Evolutionary conservation across 805 yeast species (phyloP).

Genomic region (Sporopachydermia quercuum): DNA sequence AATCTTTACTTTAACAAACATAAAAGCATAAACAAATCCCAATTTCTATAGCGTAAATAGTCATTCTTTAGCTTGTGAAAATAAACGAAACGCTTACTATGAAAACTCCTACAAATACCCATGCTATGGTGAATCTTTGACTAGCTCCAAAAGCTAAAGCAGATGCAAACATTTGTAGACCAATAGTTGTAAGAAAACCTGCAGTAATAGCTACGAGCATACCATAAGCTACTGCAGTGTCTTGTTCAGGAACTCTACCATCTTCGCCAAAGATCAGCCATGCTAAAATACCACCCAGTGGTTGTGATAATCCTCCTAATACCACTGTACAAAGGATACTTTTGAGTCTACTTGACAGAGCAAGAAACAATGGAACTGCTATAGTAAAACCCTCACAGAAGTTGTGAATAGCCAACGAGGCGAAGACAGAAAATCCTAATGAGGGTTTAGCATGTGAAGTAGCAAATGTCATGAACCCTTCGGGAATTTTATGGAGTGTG

Average conservation of each 20-base stretch:
- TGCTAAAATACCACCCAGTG: conserved; percentile 75
- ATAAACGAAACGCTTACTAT: conserved; percentile 35
- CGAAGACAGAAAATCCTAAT: conserved; percentile 66
- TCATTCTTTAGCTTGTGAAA: conserved; percentile 14
- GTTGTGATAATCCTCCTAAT: conserved; percentile 77
- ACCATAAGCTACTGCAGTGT: conserved; percentile 35
- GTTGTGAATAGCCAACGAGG: conserved; percentile 80
- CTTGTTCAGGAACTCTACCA: conserved; percentile 19
- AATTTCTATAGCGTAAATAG: neutral
- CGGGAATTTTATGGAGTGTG: conserved; percentile 84
- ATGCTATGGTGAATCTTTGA: conserved; percentile 39
- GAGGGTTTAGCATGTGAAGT: conserved; percentile 53
- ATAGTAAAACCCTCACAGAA: conserved; percentile 89
- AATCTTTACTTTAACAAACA: no score
- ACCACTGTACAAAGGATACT: conserved; percentile 54
- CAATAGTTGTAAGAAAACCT: conserved; percentile 73
- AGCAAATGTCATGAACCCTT: conserved; percentile 80
- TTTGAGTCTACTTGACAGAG: conserved; percentile 42
- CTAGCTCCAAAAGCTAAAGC: conserved; percentile 70
- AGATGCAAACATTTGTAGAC: conserved; percentile 74
- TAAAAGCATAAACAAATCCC: neutral
- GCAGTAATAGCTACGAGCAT: conserved; percentile 56
- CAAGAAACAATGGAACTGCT: conserved; percentile 79
- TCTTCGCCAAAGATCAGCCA: conserved; percentile 29
- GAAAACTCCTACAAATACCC: conserved; percentile 47